phyloP scores from a whole-genome alignment of 73 alveolate genomes.

The Paramecium caudatum region DNA sequence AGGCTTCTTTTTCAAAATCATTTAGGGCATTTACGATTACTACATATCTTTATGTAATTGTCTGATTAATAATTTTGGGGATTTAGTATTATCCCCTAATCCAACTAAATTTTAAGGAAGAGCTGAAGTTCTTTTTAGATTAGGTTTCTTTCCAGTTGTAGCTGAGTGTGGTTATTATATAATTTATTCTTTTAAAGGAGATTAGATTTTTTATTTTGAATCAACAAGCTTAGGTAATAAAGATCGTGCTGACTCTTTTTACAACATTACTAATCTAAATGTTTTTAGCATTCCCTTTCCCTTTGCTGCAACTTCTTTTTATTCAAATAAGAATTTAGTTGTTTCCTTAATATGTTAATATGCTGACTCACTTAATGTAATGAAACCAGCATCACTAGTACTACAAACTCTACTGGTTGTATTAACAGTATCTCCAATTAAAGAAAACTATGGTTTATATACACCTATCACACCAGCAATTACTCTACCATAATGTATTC shows the following conservation, averaged over 20 bases:
- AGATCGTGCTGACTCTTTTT: background rate
- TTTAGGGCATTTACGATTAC: background rate
- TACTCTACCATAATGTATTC: constrained; percentile 96
- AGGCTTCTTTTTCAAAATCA: constrained; percentile 20
- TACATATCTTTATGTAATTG: background rate
- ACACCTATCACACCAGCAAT: constrained; percentile 98
- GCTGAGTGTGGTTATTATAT: too few species aligned
- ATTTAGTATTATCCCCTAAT: background rate
- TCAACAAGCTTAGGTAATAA: constrained; percentile 23
- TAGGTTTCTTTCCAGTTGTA: background rate
- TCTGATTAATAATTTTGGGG: background rate
- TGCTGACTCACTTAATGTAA: constrained; percentile 65
- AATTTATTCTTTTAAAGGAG: too few species aligned
- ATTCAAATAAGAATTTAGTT: constrained; percentile 15
- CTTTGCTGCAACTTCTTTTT: constrained; percentile 80
- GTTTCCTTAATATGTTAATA: constrained; percentile 4
- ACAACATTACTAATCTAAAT: constrained; percentile 72
- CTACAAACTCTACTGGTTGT: constrained; percentile 96
- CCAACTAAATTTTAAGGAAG: background rate
- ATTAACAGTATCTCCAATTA: constrained; percentile 97
- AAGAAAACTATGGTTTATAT: constrained; percentile 95
- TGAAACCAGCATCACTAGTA: constrained; percentile 77
- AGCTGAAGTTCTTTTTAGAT: background rate
- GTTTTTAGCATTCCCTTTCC: constrained; percentile 88
- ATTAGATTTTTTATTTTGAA: too few species aligned